Base-by-base conservation (phyloP, 2,329 filamentous ascomycete species). In the Chaetomiaceae sp. region DNA sequence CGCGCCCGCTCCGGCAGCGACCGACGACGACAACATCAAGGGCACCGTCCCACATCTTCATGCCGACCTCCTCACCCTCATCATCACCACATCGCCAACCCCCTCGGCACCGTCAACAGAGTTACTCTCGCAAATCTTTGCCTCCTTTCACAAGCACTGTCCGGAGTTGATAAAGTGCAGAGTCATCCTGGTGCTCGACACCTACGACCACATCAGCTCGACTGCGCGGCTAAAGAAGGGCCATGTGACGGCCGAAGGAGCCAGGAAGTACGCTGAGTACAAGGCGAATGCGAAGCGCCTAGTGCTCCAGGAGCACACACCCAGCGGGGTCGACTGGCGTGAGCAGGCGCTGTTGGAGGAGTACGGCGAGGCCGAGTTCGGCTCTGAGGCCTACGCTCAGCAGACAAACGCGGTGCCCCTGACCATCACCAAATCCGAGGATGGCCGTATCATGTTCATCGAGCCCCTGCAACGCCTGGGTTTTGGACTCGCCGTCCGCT, bases 51-150 rank as follows among this genome's bases (percentile, higher is more conserved):
- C n/a, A n/a, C n/a, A n/a, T n/a, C n/a, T n/a, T n/a, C 21, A 20
- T 9, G 41, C 45, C 21, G 54, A 58, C 16, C 44, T 62, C 16
- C 40, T 76, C 31, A 75, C 73, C 0, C 61, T 76, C 44, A 70
- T 80, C 42, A 70, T 81, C 55, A 79, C 77, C 1, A 80, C 77
- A 0, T 80, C 77, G 2, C 71, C 77, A 0, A 80, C 77, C 0
- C 77, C 77, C 0, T 80, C 77, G 1, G 71, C 74, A 0, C 77
- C 77, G 0, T 73, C 74, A 0, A 75, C 75, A 0, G 76, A 78
- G 14, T 70, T 81, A 0, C 56, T 80, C n/a, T 69, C 68, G 0
- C 60, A 71, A 0, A 70, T 79, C 2, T 44, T 79, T 2, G 56
- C 62, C 3, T 77, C 75, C 0, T 78, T 78, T 55, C 63, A 64